A percentile compares a stretch with the other conserved stretches of the same genome.
phyloP scores from a whole-genome alignment of 2,329 filamentous ascomycete species.

The Phyllosticta capitalensis region DNA sequence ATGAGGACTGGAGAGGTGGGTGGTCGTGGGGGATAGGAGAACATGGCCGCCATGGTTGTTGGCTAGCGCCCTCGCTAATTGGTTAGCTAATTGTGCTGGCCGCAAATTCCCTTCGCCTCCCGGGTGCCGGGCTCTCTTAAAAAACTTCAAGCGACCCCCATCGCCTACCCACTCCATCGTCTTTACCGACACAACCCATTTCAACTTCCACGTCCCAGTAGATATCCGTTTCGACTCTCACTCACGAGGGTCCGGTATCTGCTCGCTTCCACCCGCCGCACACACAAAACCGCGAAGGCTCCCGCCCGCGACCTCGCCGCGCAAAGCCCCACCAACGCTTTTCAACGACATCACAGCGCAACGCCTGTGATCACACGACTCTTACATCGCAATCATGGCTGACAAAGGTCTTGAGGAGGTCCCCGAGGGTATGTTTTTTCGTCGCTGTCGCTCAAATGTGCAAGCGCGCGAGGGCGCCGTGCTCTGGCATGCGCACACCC shows the following conservation, averaged over 20 bases:
- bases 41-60: background rate
- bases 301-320: constrained; percentile 32
- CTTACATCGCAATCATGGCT: constrained; percentile 85
- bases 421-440: constrained; percentile 70
- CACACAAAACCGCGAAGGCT: constrained; percentile 26
- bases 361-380: constrained; percentile 58
- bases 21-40: background rate
- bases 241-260: constrained; percentile 39
- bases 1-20: background rate
- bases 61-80: constrained; percentile 13
- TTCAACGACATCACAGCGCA: constrained; percentile 33
- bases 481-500: constrained; percentile 1
- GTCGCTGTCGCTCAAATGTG: background rate
- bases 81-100: background rate
- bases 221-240: constrained; percentile 36
- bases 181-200: constrained; percentile 19
- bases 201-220: constrained; percentile 23
- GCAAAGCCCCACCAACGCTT: constrained; percentile 28
- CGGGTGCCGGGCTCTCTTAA: constrained; percentile 6
- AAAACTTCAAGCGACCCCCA: constrained; percentile 14
- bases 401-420: constrained; percentile 97
- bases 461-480: background rate
- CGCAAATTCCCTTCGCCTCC: background rate
- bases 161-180: constrained; percentile 19
- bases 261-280: constrained; percentile 26